Base-by-base conservation (phyloP, 208 protist species). In the Phytomonas sp. region DNA sequence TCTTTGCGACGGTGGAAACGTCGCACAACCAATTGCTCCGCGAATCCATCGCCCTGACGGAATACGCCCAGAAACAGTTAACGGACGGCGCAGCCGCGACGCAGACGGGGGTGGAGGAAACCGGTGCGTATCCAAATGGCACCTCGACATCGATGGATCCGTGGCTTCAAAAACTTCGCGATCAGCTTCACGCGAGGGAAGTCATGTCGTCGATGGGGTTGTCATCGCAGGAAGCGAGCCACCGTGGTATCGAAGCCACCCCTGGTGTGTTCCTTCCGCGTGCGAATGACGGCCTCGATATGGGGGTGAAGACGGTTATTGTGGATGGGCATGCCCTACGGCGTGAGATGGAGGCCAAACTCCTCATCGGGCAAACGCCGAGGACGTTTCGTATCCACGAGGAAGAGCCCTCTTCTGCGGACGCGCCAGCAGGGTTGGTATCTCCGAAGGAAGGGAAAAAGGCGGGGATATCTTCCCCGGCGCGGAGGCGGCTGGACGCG, bases 1-100 rank as follows among this genome's bases (percentile, higher is more conserved):
- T 95, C 53, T 96, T 96, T 62, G 92, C 92, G 4, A 89, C 82
- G 0, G 92, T 96, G 32, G 89, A 96, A 72, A 80, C 75, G 40
- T 75, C 78, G 64, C 86, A 93, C 51, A 81, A 71, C 63, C 77
- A 62, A 37, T 82, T 82, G 51, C 78, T 96, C 34, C 62, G 75
- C 26, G 79, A 94, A 66, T 77, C 88, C 7, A 78, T 94, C 13
- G 77, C 88, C 66, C 68, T 96, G 20, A 93, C 88, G 30, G 91
- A 94, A 60, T 96, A 94, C 70, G 86, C 86, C 0, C 66, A 46
- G 40, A 46, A 46, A 64, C 60, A n/a, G 36, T 33, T 37, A 71
- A 76, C 64, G 60, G 62, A 67, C 2, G 40, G 36, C 36, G 40
- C 4, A 17, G 40, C 40, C 13, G 40, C 40, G 40, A 46, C 2